These are phyloP conservation scores for Epithele typhae DNA, from an alignment of 768 basidiomycete species.

Conservation along the genomic window DNA sequence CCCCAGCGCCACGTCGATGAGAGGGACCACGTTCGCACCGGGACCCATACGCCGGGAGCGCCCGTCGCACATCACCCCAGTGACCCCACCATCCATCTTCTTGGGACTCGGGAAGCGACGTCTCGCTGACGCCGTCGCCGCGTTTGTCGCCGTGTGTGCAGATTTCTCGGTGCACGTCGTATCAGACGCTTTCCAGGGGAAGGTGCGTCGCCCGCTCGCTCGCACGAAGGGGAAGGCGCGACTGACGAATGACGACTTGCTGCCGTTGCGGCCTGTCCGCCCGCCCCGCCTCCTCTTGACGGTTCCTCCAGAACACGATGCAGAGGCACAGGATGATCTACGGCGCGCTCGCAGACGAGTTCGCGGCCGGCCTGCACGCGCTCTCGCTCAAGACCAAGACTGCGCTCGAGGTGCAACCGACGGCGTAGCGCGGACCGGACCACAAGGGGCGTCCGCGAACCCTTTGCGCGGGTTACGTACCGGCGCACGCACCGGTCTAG, in stretches of 20 bases:
- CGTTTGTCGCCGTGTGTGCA: constrained; percentile 24
- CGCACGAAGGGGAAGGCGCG: too few species aligned
- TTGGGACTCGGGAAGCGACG: too few species aligned
- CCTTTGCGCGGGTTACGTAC: too few species aligned
- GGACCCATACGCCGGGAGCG: too few species aligned
- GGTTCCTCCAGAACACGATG: constrained; percentile 57
- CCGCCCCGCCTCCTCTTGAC: not conserved
- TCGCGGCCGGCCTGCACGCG: constrained; percentile 69
- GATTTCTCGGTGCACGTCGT: constrained; percentile 77
- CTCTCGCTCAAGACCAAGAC: constrained; percentile 75
- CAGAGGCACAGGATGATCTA: constrained; percentile 82
- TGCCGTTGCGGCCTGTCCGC: constrained; percentile 5
- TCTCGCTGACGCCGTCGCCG: too few species aligned
- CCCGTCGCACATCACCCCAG: too few species aligned
- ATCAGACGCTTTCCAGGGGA: constrained; percentile 68
- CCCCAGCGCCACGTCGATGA: too few species aligned
- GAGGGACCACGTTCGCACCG: too few species aligned
- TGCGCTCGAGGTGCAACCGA: constrained; percentile 39
- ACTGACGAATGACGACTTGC: constrained; percentile 3
- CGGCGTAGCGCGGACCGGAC: too few species aligned
- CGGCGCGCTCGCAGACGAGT: constrained; percentile 64
- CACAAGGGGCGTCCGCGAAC: too few species aligned
- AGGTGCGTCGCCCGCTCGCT: constrained; percentile 49
- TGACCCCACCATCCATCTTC: too few species aligned
- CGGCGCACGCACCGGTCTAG: too few species aligned